These are phyloP conservation scores for Boletus hoseneyae DNA, from an alignment of 1,284 basidiomycete genomes.

Conservation along the genomic window DNA sequence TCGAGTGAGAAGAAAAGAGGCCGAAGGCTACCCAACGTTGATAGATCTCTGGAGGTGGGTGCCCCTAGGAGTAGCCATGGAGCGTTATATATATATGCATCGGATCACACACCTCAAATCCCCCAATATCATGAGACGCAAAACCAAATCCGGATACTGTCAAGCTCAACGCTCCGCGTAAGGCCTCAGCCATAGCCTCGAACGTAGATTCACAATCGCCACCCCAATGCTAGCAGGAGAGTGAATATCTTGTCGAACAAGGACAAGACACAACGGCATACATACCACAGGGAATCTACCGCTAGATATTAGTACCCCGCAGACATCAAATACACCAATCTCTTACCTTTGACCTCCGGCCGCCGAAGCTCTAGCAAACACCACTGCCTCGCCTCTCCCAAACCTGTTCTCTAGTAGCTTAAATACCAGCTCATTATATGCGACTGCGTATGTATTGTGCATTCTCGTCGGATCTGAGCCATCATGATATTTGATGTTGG, in stretches of 20 bases:
- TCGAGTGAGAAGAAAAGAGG: conserved; percentile 66
- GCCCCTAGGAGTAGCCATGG: conserved; percentile 39
- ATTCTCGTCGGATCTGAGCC: conserved; percentile 67
- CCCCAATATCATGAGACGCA: conserved; percentile 74
- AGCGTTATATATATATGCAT: neutral
- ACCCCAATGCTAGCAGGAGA: conserved; percentile 60
- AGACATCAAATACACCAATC: conserved; percentile 1
- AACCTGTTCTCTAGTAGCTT: conserved; percentile 54
- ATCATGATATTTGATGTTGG: conserved; percentile 59
- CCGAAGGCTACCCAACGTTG: conserved; percentile 77
- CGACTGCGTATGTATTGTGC: conserved; percentile 63
- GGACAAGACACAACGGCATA: neutral
- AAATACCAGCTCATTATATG: conserved; percentile 73
- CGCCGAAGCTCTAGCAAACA: conserved; percentile 66
- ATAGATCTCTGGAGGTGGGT: conserved; percentile 67
- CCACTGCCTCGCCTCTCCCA: conserved; percentile 63
- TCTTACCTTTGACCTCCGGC: conserved; percentile 64
- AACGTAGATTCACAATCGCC: conserved; percentile 77
- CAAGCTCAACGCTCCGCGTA: conserved; percentile 65
- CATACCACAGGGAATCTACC: conserved; percentile 19
- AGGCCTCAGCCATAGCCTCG: conserved; percentile 74
- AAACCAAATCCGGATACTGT: conserved; percentile 69
- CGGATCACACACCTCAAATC: conserved; percentile 50
- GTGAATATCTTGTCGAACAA: neutral
- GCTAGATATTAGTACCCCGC: conserved; percentile 2